Evolutionary conservation across 768 basidiomycete species (phyloP), one percentile per base, ranked within the genome.

Genomic region (Galerina sulciceps): DNA sequence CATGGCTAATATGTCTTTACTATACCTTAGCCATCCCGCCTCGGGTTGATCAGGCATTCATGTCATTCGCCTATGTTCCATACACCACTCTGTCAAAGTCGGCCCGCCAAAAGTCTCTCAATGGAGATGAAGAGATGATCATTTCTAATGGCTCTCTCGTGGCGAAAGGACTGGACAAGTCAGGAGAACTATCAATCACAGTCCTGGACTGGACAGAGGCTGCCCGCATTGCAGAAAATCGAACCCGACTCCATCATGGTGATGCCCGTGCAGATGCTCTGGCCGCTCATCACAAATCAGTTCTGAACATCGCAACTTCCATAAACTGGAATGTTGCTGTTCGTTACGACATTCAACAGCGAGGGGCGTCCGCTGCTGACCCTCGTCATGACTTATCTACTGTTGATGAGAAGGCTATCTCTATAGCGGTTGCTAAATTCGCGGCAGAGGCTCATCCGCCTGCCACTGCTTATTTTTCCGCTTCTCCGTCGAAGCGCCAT

Each of bases 321-420:
- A 51, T 62, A 18, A 36, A 36, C 15, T 70, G 69, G 69, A 6
- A 18, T 1, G 35, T 66, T 0, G 66, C 68, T 1, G 36, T 64
- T 2, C 44, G 43, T 5, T 70, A 70, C 36, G 64, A 71, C 52
- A 67, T 71, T 35, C 61, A 65, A 35, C 69, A 70, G 44, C 60
- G 60, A 2, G 53, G 60, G 22, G 34, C 63, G 3, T 65, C 64
- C 1, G 60, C 57, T 4, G 8, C 26, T 3, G 35, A 65, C 10
- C 55, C 34, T 4, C 11, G 34, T 0, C 69, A 71, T 44, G 64
- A 71, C 53, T 56, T 67, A 1, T 53, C 59, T 17, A 57, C 53
- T 3, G 34, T 68, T 0, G 60, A 68, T 17, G n/a, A 4, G 9
- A 18, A 13, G 2, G 44, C 42, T 9, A 36, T 43, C 5, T 50